Evolutionary conservation across 257 asterid genomes (phyloP).

Genomic region (Lavandula angustifolia): DNA sequence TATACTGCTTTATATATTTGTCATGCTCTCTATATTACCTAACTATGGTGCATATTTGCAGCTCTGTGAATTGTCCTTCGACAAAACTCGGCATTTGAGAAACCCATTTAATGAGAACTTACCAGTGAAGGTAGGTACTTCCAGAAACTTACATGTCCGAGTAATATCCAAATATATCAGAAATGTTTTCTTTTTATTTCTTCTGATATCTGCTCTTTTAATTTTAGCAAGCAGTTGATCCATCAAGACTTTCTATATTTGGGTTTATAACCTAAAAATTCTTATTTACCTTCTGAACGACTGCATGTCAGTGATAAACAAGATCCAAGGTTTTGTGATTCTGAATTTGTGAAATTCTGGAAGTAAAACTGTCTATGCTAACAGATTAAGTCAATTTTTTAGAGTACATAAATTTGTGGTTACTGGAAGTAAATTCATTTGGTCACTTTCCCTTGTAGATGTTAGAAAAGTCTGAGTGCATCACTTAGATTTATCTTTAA

Average conservation of each 20-base stretch:
- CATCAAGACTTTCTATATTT: background rate
- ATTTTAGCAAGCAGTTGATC: conserved; percentile 30
- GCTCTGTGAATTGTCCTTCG: conserved; percentile 89
- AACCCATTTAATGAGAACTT: conserved; percentile 84
- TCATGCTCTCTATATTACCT: conserved; percentile 21
- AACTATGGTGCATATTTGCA: conserved; percentile 42
- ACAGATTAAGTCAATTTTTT: background rate
- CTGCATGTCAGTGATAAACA: conserved; percentile 9
- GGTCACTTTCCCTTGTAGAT: background rate
- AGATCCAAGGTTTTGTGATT: background rate
- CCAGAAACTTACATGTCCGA: conserved; percentile 22
- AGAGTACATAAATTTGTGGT: background rate
- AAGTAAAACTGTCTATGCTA: conserved; percentile 5
- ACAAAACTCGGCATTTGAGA: conserved; percentile 83
- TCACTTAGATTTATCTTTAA: background rate
- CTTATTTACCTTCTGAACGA: background rate
- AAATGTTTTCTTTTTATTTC: conserved; percentile 8
- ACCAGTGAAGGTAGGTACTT: conserved; percentile 73
- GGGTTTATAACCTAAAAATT: conserved; percentile 17
- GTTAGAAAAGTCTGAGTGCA: background rate
- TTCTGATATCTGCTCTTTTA: conserved; percentile 21
- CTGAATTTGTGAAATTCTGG: background rate
- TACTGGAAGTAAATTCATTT: conserved; percentile 19
- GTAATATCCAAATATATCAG: conserved; percentile 34
- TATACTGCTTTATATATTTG: conserved; percentile 5